Conservation (phyloP, 768 basidiomycete genomes). For the Leccinum boreale region DNA sequence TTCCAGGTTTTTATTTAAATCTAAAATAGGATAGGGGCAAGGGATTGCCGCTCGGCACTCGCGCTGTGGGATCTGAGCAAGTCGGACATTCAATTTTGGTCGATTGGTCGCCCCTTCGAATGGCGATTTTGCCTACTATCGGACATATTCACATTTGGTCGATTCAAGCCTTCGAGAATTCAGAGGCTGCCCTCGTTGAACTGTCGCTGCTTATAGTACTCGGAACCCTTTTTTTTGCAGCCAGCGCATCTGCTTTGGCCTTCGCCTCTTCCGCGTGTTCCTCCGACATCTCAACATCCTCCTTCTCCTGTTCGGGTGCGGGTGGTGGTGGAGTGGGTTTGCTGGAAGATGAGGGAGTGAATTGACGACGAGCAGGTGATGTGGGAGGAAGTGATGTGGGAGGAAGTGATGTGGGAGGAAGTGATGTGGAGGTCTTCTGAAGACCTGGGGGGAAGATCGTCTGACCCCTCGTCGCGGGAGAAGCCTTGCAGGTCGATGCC, state of each 20-base stretch:
- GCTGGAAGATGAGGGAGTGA: slow-evolving; percentile 39
- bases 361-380: slow-evolving; percentile 29
- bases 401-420: too few species aligned
- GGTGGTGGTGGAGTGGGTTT: slow-evolving; percentile 39
- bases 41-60: too few species aligned
- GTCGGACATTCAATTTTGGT: too few species aligned
- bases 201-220: slow-evolving; percentile 82
- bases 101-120: slow-evolving; percentile 5
- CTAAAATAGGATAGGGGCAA: too few species aligned
- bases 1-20: too few species aligned
- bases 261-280: slow-evolving; percentile 68
- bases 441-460: slow-evolving; percentile 68
- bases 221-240: slow-evolving; percentile 73
- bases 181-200: slow-evolving; percentile 78
- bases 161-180: slow-evolving; percentile 81
- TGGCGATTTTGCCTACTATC: too few species aligned
- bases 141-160: too few species aligned
- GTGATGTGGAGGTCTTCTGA: slow-evolving; percentile 23
- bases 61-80: too few species aligned
- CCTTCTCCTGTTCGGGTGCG: slow-evolving; percentile 31
- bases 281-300: slow-evolving; percentile 66
- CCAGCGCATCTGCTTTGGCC: slow-evolving; percentile 75
- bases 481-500: slow-evolving; percentile 90
- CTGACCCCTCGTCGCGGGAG: slow-evolving; percentile 78
- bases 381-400: slow-evolving; percentile 4